These are phyloP conservation scores for Xylaria arbuscula DNA, from an alignment of 2,329 filamentous ascomycete species.

Conservation along the genomic window DNA sequence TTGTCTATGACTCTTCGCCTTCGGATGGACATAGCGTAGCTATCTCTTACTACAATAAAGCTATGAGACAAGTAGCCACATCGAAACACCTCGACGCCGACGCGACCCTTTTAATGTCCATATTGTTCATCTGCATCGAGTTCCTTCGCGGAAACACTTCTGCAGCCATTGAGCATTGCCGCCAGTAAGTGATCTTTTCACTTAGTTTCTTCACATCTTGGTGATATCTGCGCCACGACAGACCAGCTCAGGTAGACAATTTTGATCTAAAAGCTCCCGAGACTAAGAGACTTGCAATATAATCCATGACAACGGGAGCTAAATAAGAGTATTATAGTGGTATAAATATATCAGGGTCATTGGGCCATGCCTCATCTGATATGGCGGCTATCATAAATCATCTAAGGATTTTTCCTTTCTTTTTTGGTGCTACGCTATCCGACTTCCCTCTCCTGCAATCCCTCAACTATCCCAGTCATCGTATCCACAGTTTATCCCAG, in stretches of 20 bases:
- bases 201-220: not conserved
- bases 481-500: not conserved
- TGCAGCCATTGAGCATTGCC: slow-evolving; percentile 54
- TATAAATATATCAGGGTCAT: slow-evolving; percentile 34
- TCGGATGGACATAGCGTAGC: slow-evolving; percentile 1
- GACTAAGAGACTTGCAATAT: not conserved
- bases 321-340: slow-evolving; percentile 21
- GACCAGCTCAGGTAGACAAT: not conserved
- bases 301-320: not conserved
- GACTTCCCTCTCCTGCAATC: slow-evolving; percentile 30
- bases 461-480: not conserved
- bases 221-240: not conserved
- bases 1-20: not conserved
- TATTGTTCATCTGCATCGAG: slow-evolving; percentile 66
- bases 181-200: not conserved
- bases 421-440: slow-evolving; percentile 31
- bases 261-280: not conserved
- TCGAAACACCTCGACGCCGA: slow-evolving; percentile 13
- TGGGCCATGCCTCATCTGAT: slow-evolving; percentile 22
- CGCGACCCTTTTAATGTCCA: slow-evolving; percentile 28
- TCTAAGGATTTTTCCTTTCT: slow-evolving; percentile 38
- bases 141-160: slow-evolving; percentile 63
- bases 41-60: slow-evolving; percentile 36
- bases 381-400: slow-evolving; percentile 32
- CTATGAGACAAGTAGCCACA: slow-evolving; percentile 33